phyloP scores from a whole-genome alignment of 1,139 yeast species.

The Suhomyces chickasaworum region DNA sequence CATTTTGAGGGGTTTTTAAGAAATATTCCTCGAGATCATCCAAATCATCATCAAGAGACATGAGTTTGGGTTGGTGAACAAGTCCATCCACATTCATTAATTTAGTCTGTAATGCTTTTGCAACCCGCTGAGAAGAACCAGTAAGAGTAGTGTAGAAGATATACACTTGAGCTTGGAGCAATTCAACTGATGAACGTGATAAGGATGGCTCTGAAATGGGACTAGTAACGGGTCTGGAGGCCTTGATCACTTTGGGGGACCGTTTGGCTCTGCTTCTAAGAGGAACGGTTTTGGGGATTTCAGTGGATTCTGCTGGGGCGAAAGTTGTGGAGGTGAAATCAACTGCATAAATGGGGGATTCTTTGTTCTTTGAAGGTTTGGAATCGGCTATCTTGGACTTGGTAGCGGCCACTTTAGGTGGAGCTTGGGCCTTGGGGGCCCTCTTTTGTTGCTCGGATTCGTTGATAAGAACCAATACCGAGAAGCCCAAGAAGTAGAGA shows the following conservation, averaged over 20 bases:
- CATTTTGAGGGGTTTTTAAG: constrained; percentile 56
- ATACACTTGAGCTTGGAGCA: constrained; percentile 51
- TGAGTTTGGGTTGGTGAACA: constrained; percentile 49
- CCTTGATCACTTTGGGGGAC: constrained; percentile 44
- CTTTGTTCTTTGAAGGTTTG: constrained; percentile 10
- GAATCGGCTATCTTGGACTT: neutral
- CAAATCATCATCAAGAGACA: constrained; percentile 77
- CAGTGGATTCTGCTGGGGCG: constrained; percentile 28
- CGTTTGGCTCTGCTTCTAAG: constrained; percentile 29
- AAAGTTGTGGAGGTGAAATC: constrained; percentile 46
- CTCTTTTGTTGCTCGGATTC: neutral
- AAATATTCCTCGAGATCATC: constrained; percentile 86
- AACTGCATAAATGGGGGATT: constrained; percentile 44
- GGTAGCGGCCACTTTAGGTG: neutral
- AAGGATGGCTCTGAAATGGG: constrained; percentile 25
- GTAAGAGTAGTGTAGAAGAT: constrained; percentile 85
- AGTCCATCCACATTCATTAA: constrained; percentile 35
- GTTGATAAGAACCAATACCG: neutral
- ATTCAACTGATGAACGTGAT: constrained; percentile 34
- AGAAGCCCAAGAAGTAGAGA: neutral
- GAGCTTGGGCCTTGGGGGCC: neutral
- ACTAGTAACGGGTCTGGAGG: constrained; percentile 29
- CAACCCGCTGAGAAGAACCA: constrained; percentile 76
- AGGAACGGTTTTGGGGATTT: constrained; percentile 23
- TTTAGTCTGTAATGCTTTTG: constrained; percentile 48